Conservation (phyloP, 768 basidiomycete genomes). For the Chalciporus chontae region DNA sequence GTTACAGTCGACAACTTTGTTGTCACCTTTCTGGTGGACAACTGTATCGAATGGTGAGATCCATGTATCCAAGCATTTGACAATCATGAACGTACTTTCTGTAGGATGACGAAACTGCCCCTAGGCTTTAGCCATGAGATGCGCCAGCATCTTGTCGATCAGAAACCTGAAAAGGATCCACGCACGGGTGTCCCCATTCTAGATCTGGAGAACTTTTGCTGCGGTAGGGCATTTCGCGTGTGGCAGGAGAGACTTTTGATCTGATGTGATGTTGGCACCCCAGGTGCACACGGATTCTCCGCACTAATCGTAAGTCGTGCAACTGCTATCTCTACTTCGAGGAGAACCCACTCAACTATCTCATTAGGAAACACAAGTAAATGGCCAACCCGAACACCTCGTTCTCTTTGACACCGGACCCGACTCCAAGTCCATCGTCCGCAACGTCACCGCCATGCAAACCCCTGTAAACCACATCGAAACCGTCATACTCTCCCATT, state of each 20-base stretch:
- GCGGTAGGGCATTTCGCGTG: conserved; percentile 40
- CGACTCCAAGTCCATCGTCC: conserved; percentile 68
- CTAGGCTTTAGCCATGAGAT: conserved; percentile 75
- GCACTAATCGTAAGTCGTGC: conserved; percentile 59
- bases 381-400: conserved; percentile 42
- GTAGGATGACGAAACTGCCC: conserved; percentile 77
- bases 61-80: not conserved
- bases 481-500: conserved; percentile 70
- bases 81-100: not conserved
- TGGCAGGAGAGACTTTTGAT: not conserved
- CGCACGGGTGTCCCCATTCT: conserved; percentile 58
- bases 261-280: not conserved
- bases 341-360: not conserved
- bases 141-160: conserved; percentile 54
- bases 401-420: conserved; percentile 85
- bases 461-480: conserved; percentile 51
- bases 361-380: conserved; percentile 53
- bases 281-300: conserved; percentile 84
- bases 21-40: conserved; percentile 73
- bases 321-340: not conserved
- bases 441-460: conserved; percentile 63
- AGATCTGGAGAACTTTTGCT: conserved; percentile 70
- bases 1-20: conserved; percentile 35
- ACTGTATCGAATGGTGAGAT: conserved; percentile 71
- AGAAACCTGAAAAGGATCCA: conserved; percentile 40